Conservation (phyloP, 164 flowering plant species). For the Sedum album region DNA sequence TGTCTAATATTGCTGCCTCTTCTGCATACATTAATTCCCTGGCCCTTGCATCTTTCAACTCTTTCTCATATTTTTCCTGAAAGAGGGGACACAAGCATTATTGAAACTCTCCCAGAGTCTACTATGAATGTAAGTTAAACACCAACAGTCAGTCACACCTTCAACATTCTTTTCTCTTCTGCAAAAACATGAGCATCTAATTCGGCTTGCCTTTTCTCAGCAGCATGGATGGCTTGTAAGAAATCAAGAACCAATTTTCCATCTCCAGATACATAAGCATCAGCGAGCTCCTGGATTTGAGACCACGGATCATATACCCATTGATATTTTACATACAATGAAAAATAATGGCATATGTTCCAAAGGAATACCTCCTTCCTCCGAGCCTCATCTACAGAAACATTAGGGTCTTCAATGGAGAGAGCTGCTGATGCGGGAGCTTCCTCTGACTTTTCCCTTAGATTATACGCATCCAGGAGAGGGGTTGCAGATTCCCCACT, state of each 20-base stretch:
- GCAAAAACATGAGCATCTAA: slow-evolving; percentile 60
- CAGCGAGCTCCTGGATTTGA: slow-evolving; percentile 23
- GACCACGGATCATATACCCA: not conserved
- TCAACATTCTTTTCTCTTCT: slow-evolving; percentile 67
- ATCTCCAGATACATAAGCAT: slow-evolving; percentile 47
- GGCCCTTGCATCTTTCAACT: slow-evolving; percentile 81
- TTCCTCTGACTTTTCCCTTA: slow-evolving; percentile 30
- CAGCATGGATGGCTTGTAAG: slow-evolving; percentile 86
- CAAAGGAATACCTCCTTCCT: slow-evolving; percentile 37
- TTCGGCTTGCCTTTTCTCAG: slow-evolving; percentile 83
- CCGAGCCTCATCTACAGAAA: slow-evolving; percentile 11
- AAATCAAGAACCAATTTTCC: slow-evolving; percentile 79
- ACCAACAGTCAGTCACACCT: slow-evolving; percentile 34
- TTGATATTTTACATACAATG: not conserved
- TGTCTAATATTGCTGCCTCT: slow-evolving; percentile 81
- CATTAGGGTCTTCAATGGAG: slow-evolving; percentile 15
- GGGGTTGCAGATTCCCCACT: slow-evolving; percentile 27
- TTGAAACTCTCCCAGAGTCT: not conserved
- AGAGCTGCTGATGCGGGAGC: slow-evolving; percentile 17
- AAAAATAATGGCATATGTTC: not conserved
- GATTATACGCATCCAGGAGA: slow-evolving; percentile 53
- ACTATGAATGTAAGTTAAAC: not conserved
- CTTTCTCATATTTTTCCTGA: slow-evolving; percentile 83
- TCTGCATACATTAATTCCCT: slow-evolving; percentile 95
- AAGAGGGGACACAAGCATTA: slow-evolving; percentile 1